These are phyloP conservation scores for Paramecium octaurelia DNA, from an alignment of 73 alveolate species.

Conservation along the genomic window DNA sequence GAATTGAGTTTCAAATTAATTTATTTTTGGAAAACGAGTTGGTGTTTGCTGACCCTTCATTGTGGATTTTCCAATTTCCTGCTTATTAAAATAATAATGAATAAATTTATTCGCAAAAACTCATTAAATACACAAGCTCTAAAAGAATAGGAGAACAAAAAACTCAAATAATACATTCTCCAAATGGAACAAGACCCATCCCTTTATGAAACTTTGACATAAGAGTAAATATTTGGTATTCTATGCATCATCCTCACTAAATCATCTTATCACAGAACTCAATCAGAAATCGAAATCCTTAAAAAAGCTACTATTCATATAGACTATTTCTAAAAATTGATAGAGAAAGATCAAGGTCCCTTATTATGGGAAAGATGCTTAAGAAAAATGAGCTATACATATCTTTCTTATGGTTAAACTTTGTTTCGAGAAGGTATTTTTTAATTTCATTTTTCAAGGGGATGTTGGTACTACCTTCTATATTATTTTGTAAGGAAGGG, in stretches of 20 bases:
- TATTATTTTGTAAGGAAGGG: slow-evolving; percentile 3
- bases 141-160: neutral
- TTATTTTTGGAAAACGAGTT: neutral
- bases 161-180: neutral
- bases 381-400: slow-evolving; percentile 1
- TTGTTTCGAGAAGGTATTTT: slow-evolving; percentile 22
- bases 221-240: neutral
- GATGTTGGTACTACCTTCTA: slow-evolving; percentile 35
- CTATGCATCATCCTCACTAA: neutral
- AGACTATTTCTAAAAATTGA: neutral
- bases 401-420: neutral
- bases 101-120: neutral
- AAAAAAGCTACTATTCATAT: slow-evolving; percentile 1
- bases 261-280: slow-evolving; percentile 33
- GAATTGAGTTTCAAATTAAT: neutral
- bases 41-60: neutral
- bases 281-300: slow-evolving; percentile 1
- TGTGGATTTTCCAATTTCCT: slow-evolving; percentile 9
- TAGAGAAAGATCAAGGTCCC: neutral
- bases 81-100: neutral
- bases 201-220: neutral
- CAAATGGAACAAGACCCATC: slow-evolving; percentile 10
- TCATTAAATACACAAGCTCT: neutral
- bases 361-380: slow-evolving; percentile 25
- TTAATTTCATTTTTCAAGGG: neutral